A percentile compares a stretch with the other conserved stretches of the same genome.
Conservation (phyloP, 208 protist genomes). For the Acanthamoeba castellanii region DNA sequence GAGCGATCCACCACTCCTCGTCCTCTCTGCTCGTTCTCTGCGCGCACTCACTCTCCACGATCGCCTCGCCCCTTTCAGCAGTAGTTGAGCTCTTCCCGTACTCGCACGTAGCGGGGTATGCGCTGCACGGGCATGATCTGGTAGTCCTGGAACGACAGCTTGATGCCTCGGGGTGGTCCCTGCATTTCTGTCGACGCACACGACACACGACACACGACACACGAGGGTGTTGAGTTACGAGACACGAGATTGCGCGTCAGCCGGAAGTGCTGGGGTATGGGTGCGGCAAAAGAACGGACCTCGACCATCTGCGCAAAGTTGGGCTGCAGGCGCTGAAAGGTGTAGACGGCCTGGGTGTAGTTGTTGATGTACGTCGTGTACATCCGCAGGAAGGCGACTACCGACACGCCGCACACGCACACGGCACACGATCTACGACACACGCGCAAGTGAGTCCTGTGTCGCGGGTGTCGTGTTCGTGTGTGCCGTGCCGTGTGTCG, state of each 20-base stretch:
- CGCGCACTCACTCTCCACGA: background rate
- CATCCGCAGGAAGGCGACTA: background rate
- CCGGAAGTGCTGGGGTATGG: background rate
- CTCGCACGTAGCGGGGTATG: background rate
- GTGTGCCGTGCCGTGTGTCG: no score
- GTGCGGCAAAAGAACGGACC: no score
- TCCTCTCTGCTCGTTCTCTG: background rate
- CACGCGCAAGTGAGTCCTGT: no score
- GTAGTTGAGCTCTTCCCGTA: background rate
- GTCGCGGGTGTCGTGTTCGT: no score
- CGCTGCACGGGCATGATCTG: slow-evolving; percentile 14
- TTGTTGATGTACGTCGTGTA: slow-evolving; percentile 7
- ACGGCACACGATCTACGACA: no score
- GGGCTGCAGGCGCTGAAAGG: background rate
- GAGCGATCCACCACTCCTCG: background rate
- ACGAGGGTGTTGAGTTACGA: no score
- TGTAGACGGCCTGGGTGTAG: background rate
- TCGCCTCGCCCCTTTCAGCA: no score
- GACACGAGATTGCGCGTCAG: background rate
- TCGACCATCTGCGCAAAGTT: background rate
- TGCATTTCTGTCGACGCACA: background rate
- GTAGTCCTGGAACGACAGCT: background rate
- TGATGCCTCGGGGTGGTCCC: background rate
- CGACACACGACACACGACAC: background rate
- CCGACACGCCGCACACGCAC: background rate